Base-by-base conservation (phyloP, 371 early-diverging fungal species). In the Mucor indicus region DNA sequence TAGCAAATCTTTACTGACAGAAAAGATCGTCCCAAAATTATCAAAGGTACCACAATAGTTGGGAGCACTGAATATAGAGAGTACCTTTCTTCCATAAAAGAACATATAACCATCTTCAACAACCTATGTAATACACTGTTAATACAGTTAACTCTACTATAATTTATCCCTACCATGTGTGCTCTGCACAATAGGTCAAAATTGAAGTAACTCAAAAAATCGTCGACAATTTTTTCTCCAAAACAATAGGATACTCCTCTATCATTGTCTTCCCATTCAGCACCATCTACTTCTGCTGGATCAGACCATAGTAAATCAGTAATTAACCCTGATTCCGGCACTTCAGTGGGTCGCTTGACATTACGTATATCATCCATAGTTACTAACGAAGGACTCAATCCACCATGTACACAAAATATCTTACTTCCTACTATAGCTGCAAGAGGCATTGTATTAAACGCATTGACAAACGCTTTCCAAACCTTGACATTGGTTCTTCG, bases 41-140 rank as follows among this genome's bases (percentile, higher is more conserved):
- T 27, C 11, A 11, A 7, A 27, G 5, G 29, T 7, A 27, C n/a
- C n/a, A n/a, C 29, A 27, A 11, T 27, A 27, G 11, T 5, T 11
- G 5, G 29, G 98, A 5, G 99, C 98, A 15, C 90, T 90, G 58
- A 96, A 99, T 30, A 99, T 77, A 9, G 99, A 98, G 4, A 99
- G 98, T 27, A 97, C 71, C 23, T 85, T 84, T 35, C 92, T 80
- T 48, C 93, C 88, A 42, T 90, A 91, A 79, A 97, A 97, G 69
- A 98, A 98, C 70, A 96, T 95, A 64, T 98, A 98, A 15, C 98
- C 97, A 52, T 96, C 96, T 69, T 97, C 97, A 4, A 98, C 97
- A 27, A 27, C 29, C 29, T 27, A 27, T n/a, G n/a, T n/a, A n/a
- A n/a, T n/a, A n/a, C n/a, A n/a, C n/a, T n/a, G n/a, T n/a, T n/a